Evolutionary conservation across 805 yeast genomes (phyloP), one percentile per base, ranked within the genome.

Genomic region (Candida nanaspora): DNA sequence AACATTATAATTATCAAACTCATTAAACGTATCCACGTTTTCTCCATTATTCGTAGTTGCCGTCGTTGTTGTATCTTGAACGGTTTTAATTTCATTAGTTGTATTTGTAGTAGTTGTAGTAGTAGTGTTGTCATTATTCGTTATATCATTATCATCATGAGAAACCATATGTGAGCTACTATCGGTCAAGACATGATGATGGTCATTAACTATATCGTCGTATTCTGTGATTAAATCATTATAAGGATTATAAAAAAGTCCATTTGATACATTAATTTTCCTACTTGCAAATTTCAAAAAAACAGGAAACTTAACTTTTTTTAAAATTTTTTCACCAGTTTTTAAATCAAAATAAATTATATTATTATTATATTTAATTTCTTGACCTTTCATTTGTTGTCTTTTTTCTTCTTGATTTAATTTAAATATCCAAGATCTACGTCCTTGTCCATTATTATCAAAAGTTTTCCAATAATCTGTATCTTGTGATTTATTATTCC

Each of bases 371-470:
- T 53, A 56, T 41, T 53, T 56, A 21, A 48, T 36, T 5, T 52
- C 47, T 35, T 55, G 45, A 13, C 56, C 55, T 27, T 46, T 47
- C 31, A 52, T 32, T 26, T 53, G 53, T 35, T 50, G 46, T 25
- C 39, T 36, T 28, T 51, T 39, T 38, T 56, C 57, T 26, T 42
- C 48, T 11, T 49, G 49, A 11, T 47, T 45, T 15, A 66, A 61
- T 52, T 72, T 76, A 58, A 78, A 82, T 15, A 87, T 57, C 95
- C 96, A 87, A 11, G 86, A 80, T 45, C 96, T 69, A 45, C 95
- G 69, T 4, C 95, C 94, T 48, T 77, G 80, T 7, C 61, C 59
- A 39, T 51, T 56, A 42, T 75, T 71, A 48, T 74, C 79, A 52
- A 65, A 72, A 42, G 67, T 65, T 49, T 68, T 72, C 81, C 81